These are phyloP conservation scores for Aegilops sharonensis DNA, from an alignment of 176 grass and related monocot species.

Conservation along the genomic window DNA sequence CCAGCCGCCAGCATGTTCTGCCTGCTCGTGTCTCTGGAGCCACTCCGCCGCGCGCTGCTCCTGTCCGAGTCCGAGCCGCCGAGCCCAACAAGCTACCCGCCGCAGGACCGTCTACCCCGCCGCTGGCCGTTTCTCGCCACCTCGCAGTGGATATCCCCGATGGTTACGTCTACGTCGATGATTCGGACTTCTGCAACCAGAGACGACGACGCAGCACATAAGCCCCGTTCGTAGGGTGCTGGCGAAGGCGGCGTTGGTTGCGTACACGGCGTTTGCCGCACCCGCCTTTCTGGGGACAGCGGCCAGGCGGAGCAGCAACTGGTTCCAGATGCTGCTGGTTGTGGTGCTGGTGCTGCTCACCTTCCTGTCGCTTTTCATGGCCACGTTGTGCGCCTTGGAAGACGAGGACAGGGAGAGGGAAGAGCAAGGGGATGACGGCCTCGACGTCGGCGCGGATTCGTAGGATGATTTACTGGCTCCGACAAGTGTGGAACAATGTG, in stretches of 20 bases:
- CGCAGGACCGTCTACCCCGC: neutral
- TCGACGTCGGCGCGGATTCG: neutral
- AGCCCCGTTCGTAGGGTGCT: slow-evolving; percentile 2
- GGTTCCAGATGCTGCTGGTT: neutral
- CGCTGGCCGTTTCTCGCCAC: neutral
- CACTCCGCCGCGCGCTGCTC: neutral
- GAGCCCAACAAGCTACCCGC: neutral
- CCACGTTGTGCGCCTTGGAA: neutral
- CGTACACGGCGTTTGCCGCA: neutral
- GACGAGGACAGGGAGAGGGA: slow-evolving; percentile 6
- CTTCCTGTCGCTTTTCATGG: neutral
- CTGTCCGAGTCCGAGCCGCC: neutral
- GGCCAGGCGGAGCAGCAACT: neutral
- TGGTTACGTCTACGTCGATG: neutral
- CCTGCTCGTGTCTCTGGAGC: neutral
- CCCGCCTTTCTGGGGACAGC: neutral
- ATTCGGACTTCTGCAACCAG: neutral
- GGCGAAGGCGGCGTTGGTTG: neutral
- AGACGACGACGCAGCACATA: neutral
- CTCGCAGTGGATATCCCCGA: neutral
- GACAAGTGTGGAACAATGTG: no score
- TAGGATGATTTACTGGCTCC: neutral
- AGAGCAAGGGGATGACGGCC: neutral
- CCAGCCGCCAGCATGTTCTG: neutral
- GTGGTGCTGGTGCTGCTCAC: neutral